Conservation (phyloP, 371 early-diverging fungal genomes). For the Catenaria anguillulae region DNA sequence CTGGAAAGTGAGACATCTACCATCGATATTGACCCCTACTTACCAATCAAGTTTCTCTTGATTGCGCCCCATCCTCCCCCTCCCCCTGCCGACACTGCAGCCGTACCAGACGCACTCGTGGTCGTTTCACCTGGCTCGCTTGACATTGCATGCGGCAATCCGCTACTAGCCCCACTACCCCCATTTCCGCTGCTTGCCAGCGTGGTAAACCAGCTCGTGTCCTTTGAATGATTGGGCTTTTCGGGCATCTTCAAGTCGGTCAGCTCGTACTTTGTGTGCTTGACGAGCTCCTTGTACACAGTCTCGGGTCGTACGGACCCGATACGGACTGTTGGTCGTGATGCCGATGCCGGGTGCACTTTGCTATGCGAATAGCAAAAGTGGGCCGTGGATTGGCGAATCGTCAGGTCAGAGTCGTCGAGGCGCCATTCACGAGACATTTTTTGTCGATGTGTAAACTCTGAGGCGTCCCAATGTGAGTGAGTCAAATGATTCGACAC, state of each 20-base stretch:
- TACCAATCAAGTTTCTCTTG: too few species aligned
- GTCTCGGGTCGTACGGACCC: background rate
- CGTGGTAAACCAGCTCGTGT: too few species aligned
- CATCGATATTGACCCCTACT: too few species aligned
- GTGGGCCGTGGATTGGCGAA: background rate
- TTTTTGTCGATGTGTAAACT: background rate
- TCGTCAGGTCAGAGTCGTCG: background rate
- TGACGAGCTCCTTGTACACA: background rate
- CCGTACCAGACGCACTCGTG: too few species aligned
- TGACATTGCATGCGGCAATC: too few species aligned
- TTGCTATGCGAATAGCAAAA: background rate
- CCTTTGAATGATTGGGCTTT: background rate
- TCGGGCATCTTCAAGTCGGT: background rate
- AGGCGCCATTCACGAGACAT: background rate
- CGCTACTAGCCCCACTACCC: too few species aligned
- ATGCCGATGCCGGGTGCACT: background rate
- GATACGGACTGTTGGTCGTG: background rate
- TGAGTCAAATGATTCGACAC: too few species aligned
- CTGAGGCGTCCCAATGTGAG: background rate
- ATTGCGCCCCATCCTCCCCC: too few species aligned
- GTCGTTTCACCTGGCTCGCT: too few species aligned
- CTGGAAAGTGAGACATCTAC: too few species aligned
- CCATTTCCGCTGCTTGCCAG: too few species aligned
- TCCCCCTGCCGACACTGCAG: too few species aligned
- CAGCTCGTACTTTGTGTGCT: background rate